phyloP scores from a whole-genome alignment of 2,329 filamentous ascomycete species.

The Aschersonia sp. region DNA sequence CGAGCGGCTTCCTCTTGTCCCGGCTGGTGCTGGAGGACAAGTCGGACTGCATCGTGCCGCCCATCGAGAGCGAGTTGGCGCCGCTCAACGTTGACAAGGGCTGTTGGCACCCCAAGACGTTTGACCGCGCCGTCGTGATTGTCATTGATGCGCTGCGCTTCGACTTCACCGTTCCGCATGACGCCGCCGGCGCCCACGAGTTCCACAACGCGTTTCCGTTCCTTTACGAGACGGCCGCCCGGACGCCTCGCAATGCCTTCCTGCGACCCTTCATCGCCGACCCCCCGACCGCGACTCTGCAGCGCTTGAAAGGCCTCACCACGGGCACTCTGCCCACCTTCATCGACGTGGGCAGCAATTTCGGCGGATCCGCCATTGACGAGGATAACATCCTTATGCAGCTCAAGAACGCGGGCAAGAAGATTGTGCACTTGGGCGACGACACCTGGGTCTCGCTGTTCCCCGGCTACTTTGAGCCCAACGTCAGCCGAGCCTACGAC shows the following conservation, averaged over 20 bases:
- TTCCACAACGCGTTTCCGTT: slow-evolving; percentile 86
- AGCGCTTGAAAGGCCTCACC: slow-evolving; percentile 83
- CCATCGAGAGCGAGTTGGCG: slow-evolving; percentile 36
- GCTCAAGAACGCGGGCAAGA: slow-evolving; percentile 49
- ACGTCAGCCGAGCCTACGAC: slow-evolving; percentile 79
- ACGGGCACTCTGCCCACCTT: slow-evolving; percentile 93
- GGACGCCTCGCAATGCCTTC: slow-evolving; percentile 69
- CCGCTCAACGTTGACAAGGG: slow-evolving; percentile 40
- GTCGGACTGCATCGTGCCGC: slow-evolving; percentile 54
- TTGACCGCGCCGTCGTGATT: slow-evolving; percentile 80
- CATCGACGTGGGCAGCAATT: slow-evolving; percentile 85
- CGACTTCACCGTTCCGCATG: slow-evolving; percentile 77
- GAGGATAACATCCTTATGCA: slow-evolving; percentile 71
- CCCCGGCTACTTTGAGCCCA: slow-evolving; percentile 79
- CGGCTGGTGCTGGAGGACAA: slow-evolving; percentile 65
- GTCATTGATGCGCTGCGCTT: slow-evolving; percentile 90
- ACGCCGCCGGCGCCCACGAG: slow-evolving; percentile 22
- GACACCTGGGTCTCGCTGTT: slow-evolving; percentile 95
- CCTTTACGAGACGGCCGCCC: slow-evolving; percentile 66
- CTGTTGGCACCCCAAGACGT: slow-evolving; percentile 93
- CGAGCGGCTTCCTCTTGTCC: slow-evolving; percentile 85
- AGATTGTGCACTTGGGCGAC: slow-evolving; percentile 86
- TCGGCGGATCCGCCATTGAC: slow-evolving; percentile 87
- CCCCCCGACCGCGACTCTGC: slow-evolving; percentile 84
- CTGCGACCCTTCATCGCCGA: slow-evolving; percentile 93